Conservation (phyloP, 208 protist species). For the Trypanosoma congolense region DNA sequence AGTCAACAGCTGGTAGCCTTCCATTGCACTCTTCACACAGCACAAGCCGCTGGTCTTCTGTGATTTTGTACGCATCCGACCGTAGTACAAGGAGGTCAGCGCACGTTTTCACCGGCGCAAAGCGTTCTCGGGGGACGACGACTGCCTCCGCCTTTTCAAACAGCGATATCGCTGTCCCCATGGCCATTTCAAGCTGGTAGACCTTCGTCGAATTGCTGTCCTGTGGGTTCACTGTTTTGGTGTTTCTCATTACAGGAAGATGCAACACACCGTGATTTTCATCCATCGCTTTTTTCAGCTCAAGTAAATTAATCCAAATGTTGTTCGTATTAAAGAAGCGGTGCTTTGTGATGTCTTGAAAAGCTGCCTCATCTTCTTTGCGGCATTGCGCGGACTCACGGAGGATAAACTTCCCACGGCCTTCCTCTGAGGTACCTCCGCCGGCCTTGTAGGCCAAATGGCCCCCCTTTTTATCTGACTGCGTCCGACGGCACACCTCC, state of each 20-base stretch:
- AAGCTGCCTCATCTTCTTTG: slow-evolving; percentile 88
- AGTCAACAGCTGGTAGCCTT: slow-evolving; percentile 51
- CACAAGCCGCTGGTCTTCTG: slow-evolving; percentile 60
- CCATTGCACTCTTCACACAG: slow-evolving; percentile 42
- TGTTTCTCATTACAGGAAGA: slow-evolving; percentile 81
- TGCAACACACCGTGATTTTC: slow-evolving; percentile 46
- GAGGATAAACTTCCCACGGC: slow-evolving; percentile 54
- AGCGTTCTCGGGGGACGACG: slow-evolving; percentile 93
- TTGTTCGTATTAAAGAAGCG: slow-evolving; percentile 99
- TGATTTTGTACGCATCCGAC: slow-evolving; percentile 91
- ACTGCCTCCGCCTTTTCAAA: slow-evolving; percentile 85
- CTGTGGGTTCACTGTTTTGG: slow-evolving; percentile 79
- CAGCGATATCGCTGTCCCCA: slow-evolving; percentile 95
- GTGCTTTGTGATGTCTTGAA: slow-evolving; percentile 96
- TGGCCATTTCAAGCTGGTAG: slow-evolving; percentile 83
- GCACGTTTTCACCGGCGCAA: slow-evolving; percentile 97
- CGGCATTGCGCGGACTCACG: slow-evolving; percentile 88
- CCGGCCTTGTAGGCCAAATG: slow-evolving; percentile 63
- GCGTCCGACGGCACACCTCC: slow-evolving; percentile 87
- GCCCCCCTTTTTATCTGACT: slow-evolving; percentile 91
- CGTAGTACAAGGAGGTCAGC: slow-evolving; percentile 96
- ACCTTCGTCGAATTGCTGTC: slow-evolving; percentile 63
- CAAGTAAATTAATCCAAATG: slow-evolving; percentile 94
- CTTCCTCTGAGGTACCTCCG: not conserved
- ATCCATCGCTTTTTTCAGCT: slow-evolving; percentile 76